Base-by-base conservation (phyloP, 1,139 yeast genomes). In the Zygosaccharomyces sapae region DNA sequence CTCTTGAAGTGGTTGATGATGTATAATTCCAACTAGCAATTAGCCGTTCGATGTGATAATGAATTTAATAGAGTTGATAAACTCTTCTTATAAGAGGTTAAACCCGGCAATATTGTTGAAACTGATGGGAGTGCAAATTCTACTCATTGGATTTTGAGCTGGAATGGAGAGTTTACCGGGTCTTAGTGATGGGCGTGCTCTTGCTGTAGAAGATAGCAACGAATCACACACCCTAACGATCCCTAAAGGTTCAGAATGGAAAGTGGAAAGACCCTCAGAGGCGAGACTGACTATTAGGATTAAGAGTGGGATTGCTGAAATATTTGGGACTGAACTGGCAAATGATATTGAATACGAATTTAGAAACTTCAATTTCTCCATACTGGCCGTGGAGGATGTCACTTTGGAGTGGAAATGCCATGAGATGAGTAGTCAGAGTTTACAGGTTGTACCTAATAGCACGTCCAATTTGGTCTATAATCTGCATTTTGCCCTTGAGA, bases 281-380 rank as follows among this genome's bases (percentile, higher is more conserved):
- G 71, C 80, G 5, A 72, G 73, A 33, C 61, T 89, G 41, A 73
- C 73, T n/a, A 61, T 88, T 31, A 80, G 74, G 54, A 75, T 85
- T 31, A 59, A 53, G n/a, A 44, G 55, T 16, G 98, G 98, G 1
- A 75, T 83, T 1, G 96, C 87, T 1, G 98, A 92, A 67, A 76
- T 90, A 16, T 88, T 86, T 68, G 98, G 98, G 20, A 88, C 97
- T 2, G 98, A 92, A 63, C 74, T 92, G 30, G 87, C 97, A 2
- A 70, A 74, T 31, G 88, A 86, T 51, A 75, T 77, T 0, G 86
- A 81, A 20, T 76, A 86, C 56, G 64, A 74, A 46, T 75, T 83
- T 70, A 62, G 73, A 61, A 75, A 92, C 50, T 62, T 83, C 67
- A 76, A 81, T 62, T 68, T 80, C 58, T 74, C 80, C 56, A 52